Evolutionary conservation across 2,329 filamentous ascomycete species (phyloP).

Genomic region (Didymella keratinophila): DNA sequence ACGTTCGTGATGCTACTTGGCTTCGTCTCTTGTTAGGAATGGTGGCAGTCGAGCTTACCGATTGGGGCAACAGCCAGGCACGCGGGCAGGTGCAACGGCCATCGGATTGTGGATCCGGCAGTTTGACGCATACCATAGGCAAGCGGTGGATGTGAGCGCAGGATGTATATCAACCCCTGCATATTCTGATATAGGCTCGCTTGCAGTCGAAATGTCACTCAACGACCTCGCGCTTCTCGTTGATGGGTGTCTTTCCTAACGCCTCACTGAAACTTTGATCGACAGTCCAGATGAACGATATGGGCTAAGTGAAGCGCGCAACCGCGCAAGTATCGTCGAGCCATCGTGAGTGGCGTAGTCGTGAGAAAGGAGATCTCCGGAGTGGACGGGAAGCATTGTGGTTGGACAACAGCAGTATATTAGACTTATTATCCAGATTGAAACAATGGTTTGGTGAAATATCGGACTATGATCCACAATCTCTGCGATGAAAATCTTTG

Average conservation of each 20-base stretch:
- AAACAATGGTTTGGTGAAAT: not conserved
- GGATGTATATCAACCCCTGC: not conserved
- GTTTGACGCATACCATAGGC: not conserved
- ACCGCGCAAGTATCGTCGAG: not conserved
- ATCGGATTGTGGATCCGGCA: not conserved
- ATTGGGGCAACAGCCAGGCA: constrained; percentile 1
- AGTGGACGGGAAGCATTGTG: not conserved
- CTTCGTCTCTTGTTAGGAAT: not conserved
- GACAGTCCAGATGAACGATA: not conserved
- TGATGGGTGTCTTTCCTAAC: not conserved
- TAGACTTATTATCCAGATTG: not conserved
- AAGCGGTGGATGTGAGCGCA: not conserved
- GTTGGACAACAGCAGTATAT: not conserved
- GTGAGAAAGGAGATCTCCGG: not conserved
- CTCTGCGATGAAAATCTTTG: not conserved
- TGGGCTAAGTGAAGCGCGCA: not conserved
- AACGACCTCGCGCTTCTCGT: not conserved
- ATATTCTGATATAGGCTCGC: constrained; percentile 1
- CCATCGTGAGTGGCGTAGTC: not conserved
- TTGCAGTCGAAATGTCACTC: not conserved
- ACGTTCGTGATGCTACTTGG: not conserved
- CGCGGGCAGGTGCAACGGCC: not conserved
- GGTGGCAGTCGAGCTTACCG: not conserved
- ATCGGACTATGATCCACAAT: not conserved
- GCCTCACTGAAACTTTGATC: not conserved